A percentile compares a stretch with the other conserved stretches of the same genome.
These are phyloP conservation scores for Grifola frondosa DNA, from an alignment of 1,284 basidiomycete species.

Conservation along the genomic window DNA sequence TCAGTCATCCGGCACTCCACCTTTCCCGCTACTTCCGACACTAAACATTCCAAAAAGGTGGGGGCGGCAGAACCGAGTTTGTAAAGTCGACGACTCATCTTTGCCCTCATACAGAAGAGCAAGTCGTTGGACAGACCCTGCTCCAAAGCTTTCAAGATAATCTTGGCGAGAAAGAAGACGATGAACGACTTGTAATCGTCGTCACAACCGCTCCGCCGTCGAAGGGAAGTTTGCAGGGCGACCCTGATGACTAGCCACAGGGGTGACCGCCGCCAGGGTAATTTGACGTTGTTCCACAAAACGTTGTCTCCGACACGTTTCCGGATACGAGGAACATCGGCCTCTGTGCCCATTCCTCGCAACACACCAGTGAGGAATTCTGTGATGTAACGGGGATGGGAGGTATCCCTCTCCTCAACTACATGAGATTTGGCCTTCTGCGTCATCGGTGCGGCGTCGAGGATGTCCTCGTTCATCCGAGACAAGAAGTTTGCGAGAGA, in stretches of 20 bases:
- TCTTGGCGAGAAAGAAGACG: conserved; percentile 27
- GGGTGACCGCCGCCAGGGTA: conserved; percentile 48
- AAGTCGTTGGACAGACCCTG: conserved; percentile 9
- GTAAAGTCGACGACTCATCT: conserved; percentile 35
- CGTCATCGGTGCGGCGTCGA: conserved; percentile 15
- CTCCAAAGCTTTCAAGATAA: not conserved
- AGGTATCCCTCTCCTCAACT: conserved; percentile 29
- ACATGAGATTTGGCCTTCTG: conserved; percentile 26
- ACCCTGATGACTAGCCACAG: conserved; percentile 42
- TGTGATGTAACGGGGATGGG: conserved; percentile 42
- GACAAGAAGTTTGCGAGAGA: conserved; percentile 26
- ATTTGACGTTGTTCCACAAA: conserved; percentile 35
- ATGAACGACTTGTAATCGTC: conserved; percentile 47
- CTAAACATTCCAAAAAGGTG: conserved; percentile 5
- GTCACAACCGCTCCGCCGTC: conserved; percentile 3
- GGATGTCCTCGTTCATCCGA: no score
- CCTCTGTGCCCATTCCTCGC: conserved; percentile 28
- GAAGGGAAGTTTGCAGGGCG: conserved; percentile 42
- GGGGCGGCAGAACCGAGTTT: conserved; percentile 33
- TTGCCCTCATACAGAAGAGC: conserved; percentile 30
- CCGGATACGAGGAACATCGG: conserved; percentile 30
- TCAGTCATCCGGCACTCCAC: no score
- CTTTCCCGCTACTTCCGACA: not conserved
- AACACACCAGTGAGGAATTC: conserved; percentile 43
- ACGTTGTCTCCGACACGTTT: conserved; percentile 49